A percentile compares a stretch with the other conserved stretches of the same genome.
These are phyloP conservation scores for Pachysandra terminalis DNA, from an alignment of 164 flowering plant genomes.

Conservation along the genomic window DNA sequence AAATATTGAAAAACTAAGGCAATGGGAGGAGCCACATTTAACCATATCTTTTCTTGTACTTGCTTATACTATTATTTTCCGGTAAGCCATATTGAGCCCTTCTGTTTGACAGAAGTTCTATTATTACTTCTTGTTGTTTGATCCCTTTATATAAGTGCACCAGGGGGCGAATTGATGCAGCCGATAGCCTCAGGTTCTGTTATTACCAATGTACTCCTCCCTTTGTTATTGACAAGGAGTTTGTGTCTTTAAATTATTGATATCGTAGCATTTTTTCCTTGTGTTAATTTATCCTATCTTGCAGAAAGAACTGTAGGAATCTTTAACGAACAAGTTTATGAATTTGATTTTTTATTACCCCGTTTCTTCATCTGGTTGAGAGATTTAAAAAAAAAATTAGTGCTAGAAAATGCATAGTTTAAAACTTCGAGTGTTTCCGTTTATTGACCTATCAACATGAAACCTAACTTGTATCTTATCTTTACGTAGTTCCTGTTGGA, in stretches of 20 bases:
- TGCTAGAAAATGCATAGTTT: neutral
- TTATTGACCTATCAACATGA: too few relatives aligned
- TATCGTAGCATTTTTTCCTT: neutral
- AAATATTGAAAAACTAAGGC: conserved; percentile 68
- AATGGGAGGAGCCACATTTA: conserved; percentile 86
- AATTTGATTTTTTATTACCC: neutral
- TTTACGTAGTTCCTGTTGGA: too few relatives aligned
- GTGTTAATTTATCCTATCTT: neutral
- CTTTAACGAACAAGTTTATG: too few relatives aligned
- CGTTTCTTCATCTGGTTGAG: neutral
- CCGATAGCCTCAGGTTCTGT: neutral
- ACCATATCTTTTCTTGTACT: conserved; percentile 78
- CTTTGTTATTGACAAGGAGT: neutral
- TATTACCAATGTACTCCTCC: neutral
- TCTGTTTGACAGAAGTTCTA: neutral
- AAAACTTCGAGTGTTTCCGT: too few relatives aligned
- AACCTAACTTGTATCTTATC: too few relatives aligned
- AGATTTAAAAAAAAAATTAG: neutral
- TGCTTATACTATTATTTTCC: conserved; percentile 67
- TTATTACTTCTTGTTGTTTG: neutral
- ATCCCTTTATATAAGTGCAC: neutral
- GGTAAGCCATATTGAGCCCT: conserved; percentile 38
- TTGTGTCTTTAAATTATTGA: neutral
- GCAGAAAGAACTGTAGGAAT: neutral
- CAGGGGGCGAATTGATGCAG: neutral